Conservation (phyloP, 202 grass and related monocot genomes). For the Eragrostis tef region DNA sequence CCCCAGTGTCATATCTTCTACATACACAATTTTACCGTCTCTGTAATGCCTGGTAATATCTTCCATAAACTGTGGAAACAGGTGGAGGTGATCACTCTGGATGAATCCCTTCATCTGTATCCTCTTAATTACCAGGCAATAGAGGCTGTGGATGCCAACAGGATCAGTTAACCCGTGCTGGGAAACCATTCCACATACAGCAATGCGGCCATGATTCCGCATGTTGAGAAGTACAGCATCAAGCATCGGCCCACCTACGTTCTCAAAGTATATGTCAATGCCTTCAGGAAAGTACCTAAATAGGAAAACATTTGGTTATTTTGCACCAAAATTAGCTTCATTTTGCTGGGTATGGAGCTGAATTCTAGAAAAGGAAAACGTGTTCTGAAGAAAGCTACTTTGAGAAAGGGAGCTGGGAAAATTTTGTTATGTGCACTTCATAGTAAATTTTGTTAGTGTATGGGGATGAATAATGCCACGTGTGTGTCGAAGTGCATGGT, state of each 20-base stretch:
- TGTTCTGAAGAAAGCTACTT: no score
- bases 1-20: slow-evolving; percentile 69
- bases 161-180: slow-evolving; percentile 60
- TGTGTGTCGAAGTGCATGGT: no score
- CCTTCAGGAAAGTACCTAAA: slow-evolving; percentile 78
- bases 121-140: slow-evolving; percentile 56
- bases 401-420: no score
- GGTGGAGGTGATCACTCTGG: slow-evolving; percentile 69
- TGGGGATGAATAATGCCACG: no score
- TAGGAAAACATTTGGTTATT: slow-evolving; percentile 27
- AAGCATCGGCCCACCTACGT: slow-evolving; percentile 78
- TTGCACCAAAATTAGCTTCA: no score
- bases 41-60: slow-evolving; percentile 57
- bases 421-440: no score
- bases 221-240: slow-evolving; percentile 84
- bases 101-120: slow-evolving; percentile 77
- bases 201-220: slow-evolving; percentile 74
- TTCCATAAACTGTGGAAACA: slow-evolving; percentile 60
- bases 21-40: slow-evolving; percentile 65
- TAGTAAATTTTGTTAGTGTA: no score
- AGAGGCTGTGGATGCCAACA: slow-evolving; percentile 68
- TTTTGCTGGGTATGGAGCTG: no score
- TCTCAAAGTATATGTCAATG: slow-evolving; percentile 94
- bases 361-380: no score
- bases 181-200: slow-evolving; percentile 92